phyloP scores from a whole-genome alignment of 169 alveolate genomes.

The Hepatocystis sp. region DNA sequence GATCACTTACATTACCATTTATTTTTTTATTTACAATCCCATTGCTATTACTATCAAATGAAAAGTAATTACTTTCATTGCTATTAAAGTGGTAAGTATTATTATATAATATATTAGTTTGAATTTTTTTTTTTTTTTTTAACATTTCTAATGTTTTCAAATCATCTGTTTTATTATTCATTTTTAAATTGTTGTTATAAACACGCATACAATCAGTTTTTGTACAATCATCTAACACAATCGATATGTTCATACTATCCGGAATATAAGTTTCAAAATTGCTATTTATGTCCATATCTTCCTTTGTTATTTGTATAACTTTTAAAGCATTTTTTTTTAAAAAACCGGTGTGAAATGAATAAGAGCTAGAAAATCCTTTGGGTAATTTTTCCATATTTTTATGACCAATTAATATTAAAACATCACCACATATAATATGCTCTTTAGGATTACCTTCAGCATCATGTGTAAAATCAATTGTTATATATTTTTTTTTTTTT shows the following conservation, averaged over 20 bases:
- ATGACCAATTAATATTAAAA: constrained; percentile 79
- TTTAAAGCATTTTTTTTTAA: constrained; percentile 39
- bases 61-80: no score
- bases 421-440: constrained; percentile 81
- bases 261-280: constrained; percentile 70
- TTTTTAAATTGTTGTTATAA: constrained; percentile 38
- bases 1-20: no score
- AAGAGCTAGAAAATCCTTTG: constrained; percentile 78
- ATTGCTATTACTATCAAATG: no score
- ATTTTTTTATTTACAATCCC: no score
- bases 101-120: no score
- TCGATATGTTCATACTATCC: constrained; percentile 48
- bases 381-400: constrained; percentile 71
- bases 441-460: constrained; percentile 80
- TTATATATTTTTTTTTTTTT: constrained; percentile 68
- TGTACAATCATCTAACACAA: constrained; percentile 41
- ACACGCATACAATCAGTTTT: constrained; percentile 26
- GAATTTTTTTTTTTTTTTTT: constrained; percentile 44
- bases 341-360: constrained; percentile 84
- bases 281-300: constrained; percentile 72
- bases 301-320: constrained; percentile 62
- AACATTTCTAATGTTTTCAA: constrained; percentile 30
- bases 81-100: no score
- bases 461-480: constrained; percentile 79
- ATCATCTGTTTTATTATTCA: constrained; percentile 56